A percentile compares a stretch with the other conserved stretches of the same genome.
These are phyloP conservation scores for Cystoderma amianthinum DNA, from an alignment of 768 basidiomycete species.

Conservation along the genomic window DNA sequence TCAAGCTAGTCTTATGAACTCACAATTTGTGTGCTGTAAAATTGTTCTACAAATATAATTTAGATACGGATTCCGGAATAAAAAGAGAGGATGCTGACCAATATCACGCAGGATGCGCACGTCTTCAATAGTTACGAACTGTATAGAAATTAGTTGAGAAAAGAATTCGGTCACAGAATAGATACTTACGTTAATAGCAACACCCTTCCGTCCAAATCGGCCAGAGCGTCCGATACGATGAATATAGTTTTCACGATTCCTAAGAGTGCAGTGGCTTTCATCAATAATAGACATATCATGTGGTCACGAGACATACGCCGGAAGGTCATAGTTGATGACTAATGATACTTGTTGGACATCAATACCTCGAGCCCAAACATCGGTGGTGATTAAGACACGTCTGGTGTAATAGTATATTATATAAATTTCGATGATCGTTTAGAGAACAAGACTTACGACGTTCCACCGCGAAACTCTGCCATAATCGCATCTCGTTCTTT, in stretches of 20 bases:
- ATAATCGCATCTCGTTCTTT: slow-evolving; percentile 95
- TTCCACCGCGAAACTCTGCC: slow-evolving; percentile 92
- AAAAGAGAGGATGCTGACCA: slow-evolving; percentile 42
- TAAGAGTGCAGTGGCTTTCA: slow-evolving; percentile 17
- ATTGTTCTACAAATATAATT: slow-evolving; percentile 60
- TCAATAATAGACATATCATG: slow-evolving; percentile 7
- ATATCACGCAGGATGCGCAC: slow-evolving; percentile 96
- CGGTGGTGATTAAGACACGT: slow-evolving; percentile 92
- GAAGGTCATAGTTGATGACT: slow-evolving; percentile 96
- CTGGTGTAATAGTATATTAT: slow-evolving; percentile 32
- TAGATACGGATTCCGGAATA: slow-evolving; percentile 1
- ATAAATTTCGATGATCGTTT: slow-evolving; percentile 6
- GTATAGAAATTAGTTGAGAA: slow-evolving; percentile 12
- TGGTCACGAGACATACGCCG: slow-evolving; percentile 51
- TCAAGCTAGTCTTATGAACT: slow-evolving; percentile 16
- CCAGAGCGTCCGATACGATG: slow-evolving; percentile 99
- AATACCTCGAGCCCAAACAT: slow-evolving; percentile 97
- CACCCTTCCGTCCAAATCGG: slow-evolving; percentile 98
- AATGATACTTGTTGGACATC: slow-evolving; percentile 97
- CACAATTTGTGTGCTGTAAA: slow-evolving; percentile 93
- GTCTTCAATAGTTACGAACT: slow-evolving; percentile 94
- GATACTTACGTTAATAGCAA: slow-evolving; percentile 88
- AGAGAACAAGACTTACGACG: slow-evolving; percentile 53
- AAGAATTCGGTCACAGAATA: slow-evolving; percentile 3
- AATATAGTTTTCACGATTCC: slow-evolving; percentile 98